A percentile compares a stretch with the other conserved stretches of the same genome.
These are phyloP conservation scores for Ramichloridium luteum DNA, from an alignment of 2,329 filamentous ascomycete species.

Conservation along the genomic window DNA sequence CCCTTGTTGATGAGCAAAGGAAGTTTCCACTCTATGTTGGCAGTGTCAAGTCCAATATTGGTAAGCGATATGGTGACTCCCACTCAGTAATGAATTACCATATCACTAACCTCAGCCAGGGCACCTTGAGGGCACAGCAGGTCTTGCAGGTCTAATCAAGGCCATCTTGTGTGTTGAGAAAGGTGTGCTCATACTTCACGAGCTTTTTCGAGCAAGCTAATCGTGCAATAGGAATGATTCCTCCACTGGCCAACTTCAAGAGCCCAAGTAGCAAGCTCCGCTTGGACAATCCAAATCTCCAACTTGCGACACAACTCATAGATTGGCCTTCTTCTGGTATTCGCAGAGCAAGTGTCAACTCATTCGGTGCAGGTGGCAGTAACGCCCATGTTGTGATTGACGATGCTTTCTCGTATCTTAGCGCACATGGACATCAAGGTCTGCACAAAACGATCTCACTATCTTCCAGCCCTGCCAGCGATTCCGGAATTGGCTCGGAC, in stretches of 20 bases:
- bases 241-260: slow-evolving; percentile 14
- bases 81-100: too few relatives aligned
- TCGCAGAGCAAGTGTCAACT: slow-evolving; percentile 11
- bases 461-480: neutral
- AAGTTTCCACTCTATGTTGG: slow-evolving; percentile 12
- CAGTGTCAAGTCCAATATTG: slow-evolving; percentile 14
- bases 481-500: too few relatives aligned
- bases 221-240: slow-evolving; percentile 15
- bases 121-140: slow-evolving; percentile 10
- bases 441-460: slow-evolving; percentile 4
- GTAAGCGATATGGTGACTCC: slow-evolving; percentile 4
- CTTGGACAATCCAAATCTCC: slow-evolving; percentile 10
- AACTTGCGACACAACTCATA: slow-evolving; percentile 10
- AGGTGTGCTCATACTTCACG: slow-evolving; percentile 10
- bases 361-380: slow-evolving; percentile 19
- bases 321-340: slow-evolving; percentile 21
- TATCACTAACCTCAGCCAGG: too few relatives aligned
- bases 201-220: slow-evolving; percentile 15
- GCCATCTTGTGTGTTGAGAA: slow-evolving; percentile 16
- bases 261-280: slow-evolving; percentile 19
- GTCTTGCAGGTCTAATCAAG: slow-evolving; percentile 17
- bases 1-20: too few relatives aligned
- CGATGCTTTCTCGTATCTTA: slow-evolving; percentile 9
- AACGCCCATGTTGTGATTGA: slow-evolving; percentile 21
- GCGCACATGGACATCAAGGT: slow-evolving; percentile 4